Percentiles rank a stretch among this genome's conserved stretches.
Evolutionary conservation across 1,284 basidiomycete genomes (phyloP).

Genomic region (Trametes polyzona): DNA sequence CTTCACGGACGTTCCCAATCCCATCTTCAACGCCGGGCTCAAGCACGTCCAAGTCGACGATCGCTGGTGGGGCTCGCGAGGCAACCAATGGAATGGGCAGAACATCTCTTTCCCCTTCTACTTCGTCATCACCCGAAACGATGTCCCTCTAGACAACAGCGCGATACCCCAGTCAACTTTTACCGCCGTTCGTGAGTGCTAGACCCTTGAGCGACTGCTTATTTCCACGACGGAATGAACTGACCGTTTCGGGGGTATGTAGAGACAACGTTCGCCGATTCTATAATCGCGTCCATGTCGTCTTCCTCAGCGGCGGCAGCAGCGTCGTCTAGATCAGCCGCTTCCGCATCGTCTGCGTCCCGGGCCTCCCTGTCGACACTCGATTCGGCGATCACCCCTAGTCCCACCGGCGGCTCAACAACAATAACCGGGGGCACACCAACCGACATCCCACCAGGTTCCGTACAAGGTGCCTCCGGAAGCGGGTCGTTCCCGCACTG

Average conservation of each 20-base stretch:
- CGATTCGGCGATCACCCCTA: background rate
- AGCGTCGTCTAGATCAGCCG: conserved; percentile 40
- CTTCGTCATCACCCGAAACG: conserved; percentile 68
- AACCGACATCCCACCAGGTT: conserved; percentile 32
- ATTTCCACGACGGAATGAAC: background rate
- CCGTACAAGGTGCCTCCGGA: conserved; percentile 48
- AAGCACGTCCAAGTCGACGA: conserved; percentile 66
- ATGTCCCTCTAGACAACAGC: conserved; percentile 54
- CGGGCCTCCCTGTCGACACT: conserved; percentile 23
- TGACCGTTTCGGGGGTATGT: conserved; percentile 2
- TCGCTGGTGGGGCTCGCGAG: conserved; percentile 68
- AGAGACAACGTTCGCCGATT: conserved; percentile 78
- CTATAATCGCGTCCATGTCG: conserved; percentile 57
- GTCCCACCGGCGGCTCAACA: no score
- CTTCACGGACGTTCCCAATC: conserved; percentile 48
- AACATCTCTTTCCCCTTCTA: conserved; percentile 69
- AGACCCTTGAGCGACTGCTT: background rate
- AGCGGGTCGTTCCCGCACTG: conserved; percentile 69
- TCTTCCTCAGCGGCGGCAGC: conserved; percentile 44
- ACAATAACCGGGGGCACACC: no score
- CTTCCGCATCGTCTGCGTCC: conserved; percentile 36
- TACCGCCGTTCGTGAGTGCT: conserved; percentile 71
- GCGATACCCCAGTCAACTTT: conserved; percentile 71
- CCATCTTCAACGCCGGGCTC: conserved; percentile 56
- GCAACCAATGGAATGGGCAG: conserved; percentile 51